Evolutionary conservation across 2,329 filamentous ascomycete species (phyloP).

Genomic region (Tolypocladium nubicola): DNA sequence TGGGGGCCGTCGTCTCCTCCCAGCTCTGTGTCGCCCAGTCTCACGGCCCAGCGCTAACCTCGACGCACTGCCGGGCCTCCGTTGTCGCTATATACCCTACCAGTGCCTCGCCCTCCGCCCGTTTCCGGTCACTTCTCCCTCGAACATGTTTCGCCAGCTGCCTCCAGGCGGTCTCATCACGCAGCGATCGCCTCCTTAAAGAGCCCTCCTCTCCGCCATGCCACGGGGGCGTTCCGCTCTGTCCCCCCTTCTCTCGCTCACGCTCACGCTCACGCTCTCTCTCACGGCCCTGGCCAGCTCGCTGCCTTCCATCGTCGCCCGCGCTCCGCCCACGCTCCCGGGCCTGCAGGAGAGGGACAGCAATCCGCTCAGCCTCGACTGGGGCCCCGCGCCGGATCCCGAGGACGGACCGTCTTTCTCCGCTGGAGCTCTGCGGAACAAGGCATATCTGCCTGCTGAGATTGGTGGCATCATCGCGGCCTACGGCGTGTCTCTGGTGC

Average conservation of each 20-base stretch:
- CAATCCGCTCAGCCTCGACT: slow-evolving; percentile 35
- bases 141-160: slow-evolving; percentile 38
- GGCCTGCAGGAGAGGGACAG: slow-evolving; percentile 13
- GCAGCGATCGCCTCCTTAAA: slow-evolving; percentile 20
- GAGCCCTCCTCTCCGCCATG: slow-evolving; percentile 28
- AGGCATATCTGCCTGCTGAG: slow-evolving; percentile 62
- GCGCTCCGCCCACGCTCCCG: slow-evolving; percentile 6
- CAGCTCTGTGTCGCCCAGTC: slow-evolving; percentile 1
- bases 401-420: slow-evolving; percentile 51
- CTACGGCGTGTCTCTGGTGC: slow-evolving; percentile 67
- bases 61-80: slow-evolving; percentile 35
- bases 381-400: slow-evolving; percentile 37
- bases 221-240: slow-evolving; percentile 16
- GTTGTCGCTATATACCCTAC: slow-evolving; percentile 49
- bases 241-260: slow-evolving; percentile 4
- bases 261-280: not conserved
- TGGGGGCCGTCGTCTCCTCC: not conserved
- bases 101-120: slow-evolving; percentile 25
- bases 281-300: slow-evolving; percentile 15
- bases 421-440: slow-evolving; percentile 47
- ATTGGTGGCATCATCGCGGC: slow-evolving; percentile 75
- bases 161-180: slow-evolving; percentile 32
- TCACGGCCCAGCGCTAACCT: slow-evolving; percentile 11
- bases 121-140: slow-evolving; percentile 33
- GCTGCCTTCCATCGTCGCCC: slow-evolving; percentile 15